Percentiles rank a stretch among this genome's conserved stretches.
These are phyloP conservation scores for Pontederia crassipes DNA, from an alignment of 176 grass and related monocot genomes.

Conservation along the genomic window DNA sequence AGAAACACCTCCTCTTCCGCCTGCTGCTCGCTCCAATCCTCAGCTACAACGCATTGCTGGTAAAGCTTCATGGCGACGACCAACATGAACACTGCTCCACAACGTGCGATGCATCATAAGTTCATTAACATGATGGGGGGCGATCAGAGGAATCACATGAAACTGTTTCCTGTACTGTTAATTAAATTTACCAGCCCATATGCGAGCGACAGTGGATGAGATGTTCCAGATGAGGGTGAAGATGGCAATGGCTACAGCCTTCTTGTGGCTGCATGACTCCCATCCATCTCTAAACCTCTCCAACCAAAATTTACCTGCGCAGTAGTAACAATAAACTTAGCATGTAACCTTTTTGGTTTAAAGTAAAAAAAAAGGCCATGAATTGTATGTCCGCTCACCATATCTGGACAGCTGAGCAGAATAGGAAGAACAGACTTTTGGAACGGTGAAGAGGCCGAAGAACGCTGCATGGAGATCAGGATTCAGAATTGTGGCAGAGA, in stretches of 20 bases:
- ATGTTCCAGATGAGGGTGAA: slow-evolving; percentile 96
- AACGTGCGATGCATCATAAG: neutral
- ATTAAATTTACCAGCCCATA: slow-evolving; percentile 62
- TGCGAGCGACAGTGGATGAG: slow-evolving; percentile 70
- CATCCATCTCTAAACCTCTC: slow-evolving; percentile 86
- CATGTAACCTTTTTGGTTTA: neutral
- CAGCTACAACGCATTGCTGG: slow-evolving; percentile 58
- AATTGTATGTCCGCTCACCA: slow-evolving; percentile 29
- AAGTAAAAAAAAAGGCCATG: neutral
- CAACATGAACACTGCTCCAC: slow-evolving; percentile 78
- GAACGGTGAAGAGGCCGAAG: slow-evolving; percentile 90
- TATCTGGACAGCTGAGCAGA: slow-evolving; percentile 84
- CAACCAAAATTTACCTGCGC: slow-evolving; percentile 72
- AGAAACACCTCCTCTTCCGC: slow-evolving; percentile 20
- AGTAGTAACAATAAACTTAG: neutral
- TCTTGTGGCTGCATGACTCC: slow-evolving; percentile 94
- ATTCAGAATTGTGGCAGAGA: too few relatives aligned
- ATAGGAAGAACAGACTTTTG: slow-evolving; percentile 93
- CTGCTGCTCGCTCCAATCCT: slow-evolving; percentile 38
- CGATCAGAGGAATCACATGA: neutral
- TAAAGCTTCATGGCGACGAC: slow-evolving; percentile 78
- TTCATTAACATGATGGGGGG: neutral
- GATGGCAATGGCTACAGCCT: slow-evolving; percentile 53
- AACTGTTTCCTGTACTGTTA: neutral
- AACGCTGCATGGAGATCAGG: slow-evolving; percentile 43